Evolutionary conservation across 768 basidiomycete genomes (phyloP).

Genomic region (Tricholoma matsutake): DNA sequence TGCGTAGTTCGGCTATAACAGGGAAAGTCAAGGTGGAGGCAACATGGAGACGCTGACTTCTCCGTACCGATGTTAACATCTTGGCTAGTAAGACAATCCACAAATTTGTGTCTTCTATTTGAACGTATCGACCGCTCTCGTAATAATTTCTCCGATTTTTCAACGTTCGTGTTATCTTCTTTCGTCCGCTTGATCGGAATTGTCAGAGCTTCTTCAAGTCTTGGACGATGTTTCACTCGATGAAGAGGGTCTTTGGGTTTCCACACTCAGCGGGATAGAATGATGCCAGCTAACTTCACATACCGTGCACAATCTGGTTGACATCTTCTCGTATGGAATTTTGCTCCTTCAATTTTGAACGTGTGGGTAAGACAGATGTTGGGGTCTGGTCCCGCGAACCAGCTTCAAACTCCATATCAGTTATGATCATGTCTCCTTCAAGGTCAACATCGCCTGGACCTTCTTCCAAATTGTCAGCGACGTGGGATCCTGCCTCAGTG

Average conservation of each 20-base stretch:
- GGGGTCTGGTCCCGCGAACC: conserved; percentile 22
- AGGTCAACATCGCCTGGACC: conserved; percentile 55
- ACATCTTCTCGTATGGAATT: conserved; percentile 61
- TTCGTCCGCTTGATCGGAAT: conserved; percentile 22
- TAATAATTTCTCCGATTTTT: conserved; percentile 57
- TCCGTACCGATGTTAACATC: conserved; percentile 80
- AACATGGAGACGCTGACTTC: neutral
- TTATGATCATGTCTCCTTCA: conserved; percentile 74
- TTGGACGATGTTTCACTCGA: conserved; percentile 45
- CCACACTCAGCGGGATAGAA: conserved; percentile 21
- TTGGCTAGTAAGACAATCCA: conserved; percentile 70
- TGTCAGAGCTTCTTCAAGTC: conserved; percentile 35
- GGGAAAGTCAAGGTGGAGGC: conserved; percentile 8
- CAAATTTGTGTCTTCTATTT: conserved; percentile 77
- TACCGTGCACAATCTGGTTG: conserved; percentile 78
- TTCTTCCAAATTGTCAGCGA: conserved; percentile 25
- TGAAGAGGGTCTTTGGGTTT: conserved; percentile 54
- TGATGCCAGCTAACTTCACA: conserved; percentile 15
- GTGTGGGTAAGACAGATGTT: conserved; percentile 22
- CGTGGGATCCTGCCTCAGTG: conserved; percentile 12
- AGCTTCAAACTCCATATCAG: conserved; percentile 65
- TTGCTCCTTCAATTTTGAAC: conserved; percentile 42
- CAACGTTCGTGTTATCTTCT: conserved; percentile 27
- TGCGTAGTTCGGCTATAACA: conserved; percentile 70
- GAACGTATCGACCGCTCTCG: conserved; percentile 77